Percentiles rank a stretch among this genome's conserved stretches.
phyloP scores from a whole-genome alignment of 371 early-diverging fungal species.

The Saksenaea oblongispora region DNA sequence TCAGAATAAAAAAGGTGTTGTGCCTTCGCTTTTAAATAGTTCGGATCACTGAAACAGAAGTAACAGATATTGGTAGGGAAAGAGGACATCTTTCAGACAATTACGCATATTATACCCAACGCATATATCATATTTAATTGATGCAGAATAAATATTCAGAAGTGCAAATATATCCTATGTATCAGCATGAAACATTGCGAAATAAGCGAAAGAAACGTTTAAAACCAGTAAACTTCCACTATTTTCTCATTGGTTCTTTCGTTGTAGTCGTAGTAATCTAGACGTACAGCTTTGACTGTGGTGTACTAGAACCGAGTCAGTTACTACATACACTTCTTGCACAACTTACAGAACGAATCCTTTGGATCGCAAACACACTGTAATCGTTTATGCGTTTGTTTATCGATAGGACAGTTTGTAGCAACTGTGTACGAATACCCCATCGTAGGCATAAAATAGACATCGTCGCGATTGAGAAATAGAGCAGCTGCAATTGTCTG shows the following conservation, averaged over 20 bases:
- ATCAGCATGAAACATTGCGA: too few relatives aligned
- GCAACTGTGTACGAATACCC: constrained; percentile 17
- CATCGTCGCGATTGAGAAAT: constrained; percentile 50
- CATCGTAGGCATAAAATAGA: constrained; percentile 14
- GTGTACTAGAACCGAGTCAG: not conserved
- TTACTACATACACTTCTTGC: not conserved
- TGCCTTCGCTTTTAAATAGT: too few relatives aligned
- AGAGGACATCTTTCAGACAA: too few relatives aligned
- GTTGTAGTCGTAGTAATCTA: not conserved
- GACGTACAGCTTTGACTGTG: not conserved
- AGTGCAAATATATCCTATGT: too few relatives aligned
- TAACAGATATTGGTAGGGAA: too few relatives aligned
- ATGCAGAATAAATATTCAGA: too few relatives aligned
- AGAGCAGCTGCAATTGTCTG: constrained; percentile 87
- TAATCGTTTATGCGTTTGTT: not conserved
- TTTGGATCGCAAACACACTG: constrained; percentile 14
- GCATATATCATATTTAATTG: too few relatives aligned
- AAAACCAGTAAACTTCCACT: not conserved
- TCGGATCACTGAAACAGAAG: too few relatives aligned
- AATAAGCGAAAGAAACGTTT: too few relatives aligned
- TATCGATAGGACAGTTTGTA: constrained; percentile 13
- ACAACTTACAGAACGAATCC: constrained; percentile 9
- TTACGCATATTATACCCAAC: too few relatives aligned
- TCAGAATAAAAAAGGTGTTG: too few relatives aligned
- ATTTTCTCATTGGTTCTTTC: not conserved